These are phyloP conservation scores for Helminthosporium solani DNA, from an alignment of 2,329 filamentous ascomycete species.

Conservation along the genomic window DNA sequence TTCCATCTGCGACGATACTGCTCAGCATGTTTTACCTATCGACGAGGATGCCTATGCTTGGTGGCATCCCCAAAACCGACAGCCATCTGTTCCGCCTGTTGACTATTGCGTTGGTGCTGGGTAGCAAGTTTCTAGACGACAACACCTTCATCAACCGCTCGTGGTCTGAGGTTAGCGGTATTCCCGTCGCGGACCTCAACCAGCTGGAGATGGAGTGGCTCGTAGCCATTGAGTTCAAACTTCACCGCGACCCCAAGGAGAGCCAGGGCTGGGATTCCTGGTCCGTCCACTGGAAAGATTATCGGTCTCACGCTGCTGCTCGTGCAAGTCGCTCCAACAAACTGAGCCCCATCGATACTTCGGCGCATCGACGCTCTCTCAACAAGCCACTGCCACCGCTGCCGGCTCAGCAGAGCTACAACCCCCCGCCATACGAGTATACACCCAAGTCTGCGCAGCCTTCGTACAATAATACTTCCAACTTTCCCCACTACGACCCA, in stretches of 20 bases:
- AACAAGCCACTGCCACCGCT: slow-evolving; percentile 48
- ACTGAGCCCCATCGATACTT: slow-evolving; percentile 66
- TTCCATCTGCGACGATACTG: slow-evolving; percentile 88
- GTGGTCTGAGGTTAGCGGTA: slow-evolving; percentile 93
- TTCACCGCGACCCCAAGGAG: slow-evolving; percentile 81
- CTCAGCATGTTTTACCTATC: slow-evolving; percentile 88
- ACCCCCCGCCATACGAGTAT: slow-evolving; percentile 35
- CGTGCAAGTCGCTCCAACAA: slow-evolving; percentile 42
- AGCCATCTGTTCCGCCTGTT: slow-evolving; percentile 85
- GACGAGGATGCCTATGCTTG: slow-evolving; percentile 76
- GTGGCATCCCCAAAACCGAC: slow-evolving; percentile 51
- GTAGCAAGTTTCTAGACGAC: slow-evolving; percentile 94
- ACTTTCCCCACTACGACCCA: slow-evolving; percentile 44
- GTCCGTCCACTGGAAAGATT: slow-evolving; percentile 66
- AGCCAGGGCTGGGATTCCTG: slow-evolving; percentile 69
- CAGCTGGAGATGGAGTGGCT: slow-evolving; percentile 86
- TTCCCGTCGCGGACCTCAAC: slow-evolving; percentile 81
- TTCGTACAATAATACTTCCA: slow-evolving; percentile 38
- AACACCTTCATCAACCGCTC: slow-evolving; percentile 98
- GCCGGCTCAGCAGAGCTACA: slow-evolving; percentile 45
- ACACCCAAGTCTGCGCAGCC: slow-evolving; percentile 39
- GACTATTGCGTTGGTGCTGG: slow-evolving; percentile 79
- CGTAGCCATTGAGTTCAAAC: slow-evolving; percentile 74
- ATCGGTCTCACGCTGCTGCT: slow-evolving; percentile 54
- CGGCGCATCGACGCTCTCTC: slow-evolving; percentile 55